Base-by-base conservation (phyloP, 1,284 basidiomycete species). In the Cutaneotrichosporon dermatis region DNA sequence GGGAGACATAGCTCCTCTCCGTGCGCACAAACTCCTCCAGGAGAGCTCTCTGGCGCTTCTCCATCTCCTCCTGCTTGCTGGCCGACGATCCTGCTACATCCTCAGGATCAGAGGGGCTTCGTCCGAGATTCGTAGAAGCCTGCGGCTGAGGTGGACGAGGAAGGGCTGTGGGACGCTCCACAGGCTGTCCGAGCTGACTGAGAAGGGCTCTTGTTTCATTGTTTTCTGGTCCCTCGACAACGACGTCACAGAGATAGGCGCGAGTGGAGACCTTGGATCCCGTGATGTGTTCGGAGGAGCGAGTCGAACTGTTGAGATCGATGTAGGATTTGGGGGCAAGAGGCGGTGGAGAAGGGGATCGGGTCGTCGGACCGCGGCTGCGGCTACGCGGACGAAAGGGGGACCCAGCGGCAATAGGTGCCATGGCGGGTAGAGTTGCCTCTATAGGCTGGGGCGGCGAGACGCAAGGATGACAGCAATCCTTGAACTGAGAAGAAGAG, bases 21-120 rank as follows among this genome's bases (percentile, higher is more conserved):
- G 77, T 79, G 51, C 70, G 59, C 13, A 78, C 68, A 6, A 79
- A 64, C 65, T 79, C 77, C 35, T 77, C 73, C 6, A 75, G 67
- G 10, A 77, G 62, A 16, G 64, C 64, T 2, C 51, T 42, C 36
- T 76, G 51, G 1, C 67, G 60, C 37, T 59, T 62, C n/a, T 63
- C 57, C 66, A 71, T 66, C 54, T 76, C 75, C 25, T 65, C 68
- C 15, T 65, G 66, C 58, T 69, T 71, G 16, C 55, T 59, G 4
- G 62, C 61, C 0, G 69, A 60, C 69, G 68, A 73, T 6, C 52
- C 13, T 10, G 46, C 11, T 9, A 44, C 54, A 0, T 61, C 42
- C 13, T 39, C 49, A 3, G 13, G 15, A 7, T 45, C 25, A 25
- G 25, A 25, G 25, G 25, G 25, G 25, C 25, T 25, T 25, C 25